Base-by-base conservation (phyloP, 2,329 filamentous ascomycete species). In the Beauveria bassiana region DNA sequence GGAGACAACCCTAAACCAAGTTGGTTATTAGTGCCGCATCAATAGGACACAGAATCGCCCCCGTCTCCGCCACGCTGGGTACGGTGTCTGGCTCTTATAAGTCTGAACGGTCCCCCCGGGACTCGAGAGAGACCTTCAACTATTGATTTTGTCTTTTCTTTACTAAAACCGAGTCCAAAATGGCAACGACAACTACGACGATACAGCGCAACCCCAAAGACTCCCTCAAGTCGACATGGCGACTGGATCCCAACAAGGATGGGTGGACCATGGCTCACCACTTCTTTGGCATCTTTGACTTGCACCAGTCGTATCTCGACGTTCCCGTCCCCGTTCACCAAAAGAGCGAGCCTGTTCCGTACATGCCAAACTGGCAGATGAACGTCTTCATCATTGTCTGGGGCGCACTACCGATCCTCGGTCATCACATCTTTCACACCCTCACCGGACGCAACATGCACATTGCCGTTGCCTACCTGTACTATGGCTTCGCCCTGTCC, bases 271-370 rank as follows among this genome's bases (percentile, higher is more conserved):
- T 64, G 50, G 51, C 62, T 9, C 66, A 67, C 61, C 63, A 62
- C 43, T 16, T 65, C 47, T 55, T 63, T 31, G 65, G 67, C 16
- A 26, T 59, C 16, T 55, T 68, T 24, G 50, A 65, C 61, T 54
- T 64, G 16, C 66, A 67, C 50, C 64, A 65, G 8, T 42, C 60
- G 12, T 18, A 62, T 18, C 60, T 64, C 31, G 49, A 65, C 55
- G 34, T 58, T n/a, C 49, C 49, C 2, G 46, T 65, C 3, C 73
- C 73, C 0, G 67, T 72, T 1, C 68, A 73, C 63, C 45, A 65
- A 7, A 75, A 75, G 64, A 67, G 64, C 6, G 72, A 74, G 56
- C 66, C 65, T n/a, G 67, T 75, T 20, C 71, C 70, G 1, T 69
- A 69, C 42, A 43, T 74, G 2, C 62, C 70, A 4, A 65, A 73